phyloP scores from a whole-genome alignment of 1,284 basidiomycete genomes.

The Thecaphora thlaspeos region DNA sequence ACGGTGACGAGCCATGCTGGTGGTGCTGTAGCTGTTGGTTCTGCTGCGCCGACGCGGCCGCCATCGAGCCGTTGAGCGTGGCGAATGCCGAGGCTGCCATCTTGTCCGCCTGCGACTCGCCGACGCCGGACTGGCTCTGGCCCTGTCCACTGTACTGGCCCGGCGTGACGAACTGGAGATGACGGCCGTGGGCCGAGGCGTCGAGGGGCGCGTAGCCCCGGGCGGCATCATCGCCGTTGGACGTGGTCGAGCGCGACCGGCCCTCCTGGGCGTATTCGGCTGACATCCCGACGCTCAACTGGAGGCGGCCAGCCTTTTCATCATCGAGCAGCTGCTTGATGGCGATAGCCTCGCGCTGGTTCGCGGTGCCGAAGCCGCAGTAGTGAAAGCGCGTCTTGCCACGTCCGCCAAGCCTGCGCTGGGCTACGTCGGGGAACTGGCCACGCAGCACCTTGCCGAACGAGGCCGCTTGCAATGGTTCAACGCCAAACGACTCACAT shows the following conservation, averaged over 20 bases:
- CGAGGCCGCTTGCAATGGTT: constrained; percentile 35
- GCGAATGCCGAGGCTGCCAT: constrained; percentile 35
- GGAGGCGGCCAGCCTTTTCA: constrained; percentile 31
- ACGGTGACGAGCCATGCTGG: too few species aligned
- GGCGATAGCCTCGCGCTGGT: constrained; percentile 35
- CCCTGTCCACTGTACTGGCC: constrained; percentile 9
- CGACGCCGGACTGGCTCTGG: too few species aligned
- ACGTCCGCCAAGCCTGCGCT: constrained; percentile 29
- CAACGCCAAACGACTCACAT: constrained; percentile 29
- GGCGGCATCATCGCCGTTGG: not conserved
- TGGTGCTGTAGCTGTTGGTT: too few species aligned
- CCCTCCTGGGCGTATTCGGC: constrained; percentile 22
- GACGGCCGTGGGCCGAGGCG: too few species aligned
- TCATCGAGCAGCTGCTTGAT: constrained; percentile 38
- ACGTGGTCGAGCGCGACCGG: constrained; percentile 8
- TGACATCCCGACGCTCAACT: constrained; percentile 34
- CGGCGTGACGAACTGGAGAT: constrained; percentile 16
- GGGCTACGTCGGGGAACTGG: constrained; percentile 33
- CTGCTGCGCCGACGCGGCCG: constrained; percentile 7
- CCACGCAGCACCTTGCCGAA: constrained; percentile 40
- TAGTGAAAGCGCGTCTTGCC: constrained; percentile 44
- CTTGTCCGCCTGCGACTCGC: constrained; percentile 12
- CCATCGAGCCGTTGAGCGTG: constrained; percentile 22
- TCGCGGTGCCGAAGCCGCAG: constrained; percentile 36
- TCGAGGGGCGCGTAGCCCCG: not conserved